These are phyloP conservation scores for Russula dissimulans DNA, from an alignment of 768 basidiomycete species.

Conservation along the genomic window DNA sequence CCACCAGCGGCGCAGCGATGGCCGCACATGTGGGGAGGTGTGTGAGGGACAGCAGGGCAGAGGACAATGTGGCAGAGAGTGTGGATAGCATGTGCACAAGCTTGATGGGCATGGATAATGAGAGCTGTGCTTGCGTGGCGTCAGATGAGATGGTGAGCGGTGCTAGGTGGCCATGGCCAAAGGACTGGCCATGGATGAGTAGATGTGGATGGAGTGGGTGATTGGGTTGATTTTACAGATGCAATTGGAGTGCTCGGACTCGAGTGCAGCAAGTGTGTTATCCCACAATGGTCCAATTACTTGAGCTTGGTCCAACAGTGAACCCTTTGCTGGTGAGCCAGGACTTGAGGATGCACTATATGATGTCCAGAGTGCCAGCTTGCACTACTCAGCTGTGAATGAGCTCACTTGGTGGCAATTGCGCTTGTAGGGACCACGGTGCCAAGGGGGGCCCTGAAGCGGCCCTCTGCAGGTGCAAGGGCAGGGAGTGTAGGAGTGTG, in stretches of 20 bases:
- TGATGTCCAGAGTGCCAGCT: no score
- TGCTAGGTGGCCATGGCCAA: constrained; percentile 42
- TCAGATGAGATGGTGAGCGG: constrained; percentile 58
- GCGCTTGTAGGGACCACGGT: no score
- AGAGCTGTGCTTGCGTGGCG: constrained; percentile 34
- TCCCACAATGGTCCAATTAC: constrained; percentile 19
- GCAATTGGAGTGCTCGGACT: no score
- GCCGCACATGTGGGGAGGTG: constrained; percentile 30
- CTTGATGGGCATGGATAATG: constrained; percentile 24
- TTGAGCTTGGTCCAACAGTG: constrained; percentile 68
- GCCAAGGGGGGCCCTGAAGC: no score
- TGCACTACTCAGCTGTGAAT: constrained; percentile 90
- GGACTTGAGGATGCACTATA: constrained; percentile 87
- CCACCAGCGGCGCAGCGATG: constrained; percentile 32
- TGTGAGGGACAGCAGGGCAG: constrained; percentile 29
- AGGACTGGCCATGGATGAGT: constrained; percentile 65
- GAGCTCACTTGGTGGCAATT: constrained; percentile 37
- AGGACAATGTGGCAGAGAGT: constrained; percentile 25
- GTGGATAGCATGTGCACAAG: constrained; percentile 15
- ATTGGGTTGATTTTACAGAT: constrained; percentile 6
- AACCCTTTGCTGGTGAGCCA: constrained; percentile 88
- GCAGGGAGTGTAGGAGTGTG: no score
- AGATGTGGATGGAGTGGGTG: constrained; percentile 59
- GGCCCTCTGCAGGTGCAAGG: no score
- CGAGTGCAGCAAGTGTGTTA: no score